These are phyloP conservation scores for Helotiales sp. DNA, from an alignment of 2,329 filamentous ascomycete species.

Conservation along the genomic window DNA sequence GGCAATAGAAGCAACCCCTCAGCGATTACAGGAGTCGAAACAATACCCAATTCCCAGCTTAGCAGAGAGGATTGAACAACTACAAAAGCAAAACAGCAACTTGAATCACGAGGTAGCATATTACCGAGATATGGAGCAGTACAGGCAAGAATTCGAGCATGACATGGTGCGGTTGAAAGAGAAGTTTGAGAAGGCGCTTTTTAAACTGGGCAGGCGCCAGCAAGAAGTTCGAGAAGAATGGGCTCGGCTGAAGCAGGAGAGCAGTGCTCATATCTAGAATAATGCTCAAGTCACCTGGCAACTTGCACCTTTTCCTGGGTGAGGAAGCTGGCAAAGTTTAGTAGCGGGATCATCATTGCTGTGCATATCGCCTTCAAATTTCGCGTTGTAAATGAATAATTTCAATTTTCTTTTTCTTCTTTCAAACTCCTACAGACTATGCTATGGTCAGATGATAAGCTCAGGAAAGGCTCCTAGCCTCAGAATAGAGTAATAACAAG, in stretches of 20 bases:
- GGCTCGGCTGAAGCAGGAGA: constrained; percentile 14
- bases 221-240: constrained; percentile 18
- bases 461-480: too few relatives aligned
- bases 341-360: neutral
- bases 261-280: constrained; percentile 1
- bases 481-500: too few relatives aligned
- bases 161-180: constrained; percentile 11
- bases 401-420: neutral
- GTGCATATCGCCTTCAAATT: neutral
- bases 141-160: constrained; percentile 24
- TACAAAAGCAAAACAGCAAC: constrained; percentile 21
- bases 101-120: constrained; percentile 27
- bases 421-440: neutral
- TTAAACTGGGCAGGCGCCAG: constrained; percentile 19
- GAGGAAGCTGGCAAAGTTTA: constrained; percentile 13
- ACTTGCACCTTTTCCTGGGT: neutral
- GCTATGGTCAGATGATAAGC: too few relatives aligned
- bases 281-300: constrained; percentile 1
- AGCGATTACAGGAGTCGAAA: constrained; percentile 25
- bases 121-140: constrained; percentile 25
- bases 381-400: neutral
- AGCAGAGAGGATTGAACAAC: constrained; percentile 22
- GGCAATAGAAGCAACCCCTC: constrained; percentile 22
- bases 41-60: constrained; percentile 21
- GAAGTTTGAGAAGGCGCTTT: constrained; percentile 20